Evolutionary conservation across 129 eudicot genomes (phyloP).

Genomic region (Sambucus nigra): DNA sequence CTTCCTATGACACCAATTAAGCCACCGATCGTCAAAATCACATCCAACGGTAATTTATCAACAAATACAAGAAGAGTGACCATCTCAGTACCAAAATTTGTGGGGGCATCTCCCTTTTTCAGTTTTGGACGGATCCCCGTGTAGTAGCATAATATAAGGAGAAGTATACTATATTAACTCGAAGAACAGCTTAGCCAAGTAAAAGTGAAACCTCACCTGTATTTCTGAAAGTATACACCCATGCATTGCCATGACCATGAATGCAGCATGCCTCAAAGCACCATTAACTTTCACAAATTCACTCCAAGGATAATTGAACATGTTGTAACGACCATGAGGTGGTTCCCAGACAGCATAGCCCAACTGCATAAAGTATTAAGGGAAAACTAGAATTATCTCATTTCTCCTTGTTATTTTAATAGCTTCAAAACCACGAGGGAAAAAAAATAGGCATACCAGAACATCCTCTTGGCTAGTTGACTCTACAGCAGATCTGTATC

Average conservation of each 20-base stretch:
- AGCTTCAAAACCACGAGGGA: neutral
- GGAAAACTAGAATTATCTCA: too few species aligned
- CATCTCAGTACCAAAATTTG: neutral
- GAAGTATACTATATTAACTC: neutral
- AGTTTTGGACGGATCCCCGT: neutral
- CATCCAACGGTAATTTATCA: too few species aligned
- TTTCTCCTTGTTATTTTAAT: neutral
- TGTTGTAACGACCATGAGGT: conserved; percentile 82
- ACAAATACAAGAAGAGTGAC: neutral
- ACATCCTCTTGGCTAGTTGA: conserved; percentile 81
- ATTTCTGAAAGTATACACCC: conserved; percentile 84
- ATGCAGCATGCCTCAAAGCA: conserved; percentile 79
- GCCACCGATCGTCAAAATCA: too few species aligned
- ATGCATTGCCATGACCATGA: conserved; percentile 85
- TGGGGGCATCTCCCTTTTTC: neutral
- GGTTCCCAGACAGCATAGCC: conserved; percentile 87
- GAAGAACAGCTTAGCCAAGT: neutral
- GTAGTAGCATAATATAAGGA: neutral
- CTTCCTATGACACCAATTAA: too few species aligned
- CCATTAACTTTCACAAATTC: conserved; percentile 69
- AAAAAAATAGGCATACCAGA: conserved; percentile 33
- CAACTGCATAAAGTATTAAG: conserved; percentile 33
- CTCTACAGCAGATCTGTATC: conserved; percentile 69
- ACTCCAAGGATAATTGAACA: conserved; percentile 69
- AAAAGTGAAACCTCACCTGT: conserved; percentile 38